Evolutionary conservation across 805 yeast genomes (phyloP), one percentile per base, ranked within the genome.

Genomic region (Candida andamanensis): DNA sequence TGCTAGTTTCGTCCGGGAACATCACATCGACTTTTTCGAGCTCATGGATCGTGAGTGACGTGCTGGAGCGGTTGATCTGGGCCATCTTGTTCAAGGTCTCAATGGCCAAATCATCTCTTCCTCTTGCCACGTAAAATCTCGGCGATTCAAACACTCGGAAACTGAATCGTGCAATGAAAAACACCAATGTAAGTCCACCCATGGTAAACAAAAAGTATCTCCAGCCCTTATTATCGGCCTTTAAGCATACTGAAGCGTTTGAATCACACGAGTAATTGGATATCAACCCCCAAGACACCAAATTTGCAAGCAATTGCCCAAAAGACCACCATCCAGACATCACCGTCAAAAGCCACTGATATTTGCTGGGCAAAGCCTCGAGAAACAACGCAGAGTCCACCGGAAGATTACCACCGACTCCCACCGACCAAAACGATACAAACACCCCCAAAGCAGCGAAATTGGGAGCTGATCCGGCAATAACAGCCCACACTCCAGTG

Each of bases 311-410:
- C 2, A 77, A 64, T 47, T 76, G 81, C 19, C 81, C 82, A 21
- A 76, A 58, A 27, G 80, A 78, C 83, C 82, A 76, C 74, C 69
- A 77, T 20, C 63, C 56, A 14, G 79, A 74, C 61, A 61, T 47
- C 4, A 47, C 47, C 1, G 63, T 55, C 17, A 54, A 47, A 15
- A 55, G 31, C 52, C 53, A 56, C 29, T 53, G 50, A 29, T 51
- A 39, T 9, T 32, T 33, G 4, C 47, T 35, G 2, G 63, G 63
- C 12, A 54, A 35, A 17, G 53, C 55, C 26, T 56, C 60, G 12
- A 55, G 27, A 29, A 54, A 54, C 4, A 55, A 41, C 2, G 59
- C 56, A 19, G 58, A 52, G 33, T 56, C 61, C 2, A 56, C 54
- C 3, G 61, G 60, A 14, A 54, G 41, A 35, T 54, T 53, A 6